Percentiles rank a stretch among this genome's conserved stretches.
These are phyloP conservation scores for Rhizophagus sp. DNA, from an alignment of 192 early-diverging fungal genomes.

Conservation along the genomic window DNA sequence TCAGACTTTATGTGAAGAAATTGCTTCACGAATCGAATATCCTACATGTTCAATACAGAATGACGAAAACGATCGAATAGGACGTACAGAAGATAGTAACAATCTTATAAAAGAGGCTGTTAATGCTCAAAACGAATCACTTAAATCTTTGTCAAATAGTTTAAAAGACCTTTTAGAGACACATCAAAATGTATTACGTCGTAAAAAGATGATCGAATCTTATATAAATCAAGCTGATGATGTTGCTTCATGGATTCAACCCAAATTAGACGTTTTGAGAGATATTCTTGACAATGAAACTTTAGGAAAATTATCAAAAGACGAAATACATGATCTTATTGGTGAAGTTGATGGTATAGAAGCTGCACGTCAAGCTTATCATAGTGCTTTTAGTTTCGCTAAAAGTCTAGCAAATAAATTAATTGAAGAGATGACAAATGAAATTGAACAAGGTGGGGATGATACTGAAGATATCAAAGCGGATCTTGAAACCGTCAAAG, in stretches of 20 bases:
- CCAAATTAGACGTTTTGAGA: constrained; percentile 7
- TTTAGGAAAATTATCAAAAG: constrained; percentile 20
- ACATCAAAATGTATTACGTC: constrained; percentile 24
- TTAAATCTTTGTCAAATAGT: constrained; percentile 20
- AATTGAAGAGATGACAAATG: constrained; percentile 22
- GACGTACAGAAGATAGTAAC: constrained; percentile 7
- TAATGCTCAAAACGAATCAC: constrained; percentile 19
- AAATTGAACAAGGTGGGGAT: background rate
- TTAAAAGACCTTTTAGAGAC: constrained; percentile 15
- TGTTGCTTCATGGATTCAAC: constrained; percentile 21
- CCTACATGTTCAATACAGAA: constrained; percentile 13
- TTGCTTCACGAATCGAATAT: constrained; percentile 14
- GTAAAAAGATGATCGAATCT: constrained; percentile 29
- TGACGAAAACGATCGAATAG: background rate
- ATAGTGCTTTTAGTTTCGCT: constrained; percentile 7
- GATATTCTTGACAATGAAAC: constrained; percentile 14
- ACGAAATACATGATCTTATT: constrained; percentile 15
- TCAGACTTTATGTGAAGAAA: constrained; percentile 6
- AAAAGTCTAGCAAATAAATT: constrained; percentile 17
- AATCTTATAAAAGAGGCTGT: constrained; percentile 7
- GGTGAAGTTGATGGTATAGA: constrained; percentile 29
- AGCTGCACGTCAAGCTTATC: constrained; percentile 17
- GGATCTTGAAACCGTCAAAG: background rate
- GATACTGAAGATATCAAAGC: constrained; percentile 17
- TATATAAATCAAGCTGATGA: constrained; percentile 23